Evolutionary conservation across 73 alveolate genomes (phyloP).

Genomic region (Paramecium bursaria): DNA sequence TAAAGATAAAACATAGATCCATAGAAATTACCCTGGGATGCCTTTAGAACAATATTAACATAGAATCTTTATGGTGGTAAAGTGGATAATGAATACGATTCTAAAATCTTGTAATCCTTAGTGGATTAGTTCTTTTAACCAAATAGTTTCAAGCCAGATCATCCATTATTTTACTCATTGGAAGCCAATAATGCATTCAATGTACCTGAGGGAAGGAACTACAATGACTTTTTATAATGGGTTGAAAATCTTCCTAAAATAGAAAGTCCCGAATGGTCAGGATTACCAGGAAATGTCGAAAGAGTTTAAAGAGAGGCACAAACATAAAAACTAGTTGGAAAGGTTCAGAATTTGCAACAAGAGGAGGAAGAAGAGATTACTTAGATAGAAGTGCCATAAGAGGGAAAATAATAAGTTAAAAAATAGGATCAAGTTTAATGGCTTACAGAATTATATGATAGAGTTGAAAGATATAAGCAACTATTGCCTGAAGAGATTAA

Average conservation of each 20-base stretch:
- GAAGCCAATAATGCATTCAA: constrained; percentile 76
- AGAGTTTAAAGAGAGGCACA: constrained; percentile 88
- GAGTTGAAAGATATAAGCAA: constrained; percentile 76
- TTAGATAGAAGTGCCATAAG: constrained; percentile 63
- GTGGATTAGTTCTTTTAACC: constrained; percentile 91
- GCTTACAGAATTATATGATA: constrained; percentile 79
- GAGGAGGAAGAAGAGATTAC: constrained; percentile 92
- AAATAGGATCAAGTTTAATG: constrained; percentile 77
- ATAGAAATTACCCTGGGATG: constrained; percentile 99
- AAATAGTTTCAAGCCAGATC: constrained; percentile 81
- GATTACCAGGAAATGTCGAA: constrained; percentile 96
- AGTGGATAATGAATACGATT: constrained; percentile 98
- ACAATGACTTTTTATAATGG: constrained; percentile 88
- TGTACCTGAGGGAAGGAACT: constrained; percentile 91
- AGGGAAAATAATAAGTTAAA: constrained; percentile 79
- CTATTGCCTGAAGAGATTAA: constrained; percentile 79
- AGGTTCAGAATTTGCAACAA: constrained; percentile 84
- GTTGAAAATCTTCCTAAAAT: constrained; percentile 88
- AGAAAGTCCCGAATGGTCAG: constrained; percentile 97
- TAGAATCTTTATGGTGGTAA: constrained; percentile 99
- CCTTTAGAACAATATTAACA: constrained; percentile 90
- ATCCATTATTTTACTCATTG: constrained; percentile 78
- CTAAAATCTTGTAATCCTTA: constrained; percentile 90
- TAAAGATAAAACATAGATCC: constrained; percentile 90
- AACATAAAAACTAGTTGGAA: constrained; percentile 73